Percentiles rank a stretch among this genome's conserved stretches.
Evolutionary conservation across 2,329 filamentous ascomycete genomes (phyloP).

Genomic region (Clarireedia homoeocarpa): DNA sequence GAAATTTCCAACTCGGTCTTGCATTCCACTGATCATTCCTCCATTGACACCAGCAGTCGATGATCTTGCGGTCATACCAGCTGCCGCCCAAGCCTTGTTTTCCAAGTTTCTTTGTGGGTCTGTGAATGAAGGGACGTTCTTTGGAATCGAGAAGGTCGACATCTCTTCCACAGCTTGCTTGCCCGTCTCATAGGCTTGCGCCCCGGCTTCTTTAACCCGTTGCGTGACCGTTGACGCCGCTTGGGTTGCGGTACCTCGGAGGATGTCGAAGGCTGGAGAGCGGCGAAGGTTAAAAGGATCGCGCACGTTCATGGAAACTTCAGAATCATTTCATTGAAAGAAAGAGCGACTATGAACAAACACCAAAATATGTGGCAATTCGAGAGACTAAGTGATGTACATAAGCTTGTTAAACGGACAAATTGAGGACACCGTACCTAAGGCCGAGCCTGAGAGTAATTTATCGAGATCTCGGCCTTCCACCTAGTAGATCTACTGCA

Average conservation of each 20-base stretch:
- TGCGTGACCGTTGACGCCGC: conserved; percentile 38
- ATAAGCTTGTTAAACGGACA: neutral
- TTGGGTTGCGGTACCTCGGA: conserved; percentile 41
- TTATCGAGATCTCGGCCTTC: too few species aligned
- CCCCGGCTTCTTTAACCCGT: conserved; percentile 41
- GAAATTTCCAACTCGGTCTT: conserved; percentile 55
- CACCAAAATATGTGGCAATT: neutral
- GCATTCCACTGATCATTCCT: conserved; percentile 43
- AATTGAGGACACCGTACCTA: neutral
- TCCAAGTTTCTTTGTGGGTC: conserved; percentile 58
- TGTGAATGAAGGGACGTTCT: conserved; percentile 61
- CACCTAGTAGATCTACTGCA: too few species aligned
- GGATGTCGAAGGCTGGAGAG: conserved; percentile 41
- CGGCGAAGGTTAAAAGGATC: conserved; percentile 30
- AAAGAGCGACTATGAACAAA: conserved; percentile 17
- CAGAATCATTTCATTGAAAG: conserved; percentile 19
- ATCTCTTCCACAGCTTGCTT: conserved; percentile 40
- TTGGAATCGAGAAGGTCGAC: conserved; percentile 57
- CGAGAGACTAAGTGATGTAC: neutral
- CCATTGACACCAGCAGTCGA: conserved; percentile 22
- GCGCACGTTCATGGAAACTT: conserved; percentile 31
- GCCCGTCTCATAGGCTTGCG: conserved; percentile 39
- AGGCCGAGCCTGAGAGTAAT: neutral
- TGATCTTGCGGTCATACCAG: conserved; percentile 37
- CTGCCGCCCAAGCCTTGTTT: conserved; percentile 56